Conservation (phyloP, 345 rosid genomes). For the Arabidopsis arenosa region DNA sequence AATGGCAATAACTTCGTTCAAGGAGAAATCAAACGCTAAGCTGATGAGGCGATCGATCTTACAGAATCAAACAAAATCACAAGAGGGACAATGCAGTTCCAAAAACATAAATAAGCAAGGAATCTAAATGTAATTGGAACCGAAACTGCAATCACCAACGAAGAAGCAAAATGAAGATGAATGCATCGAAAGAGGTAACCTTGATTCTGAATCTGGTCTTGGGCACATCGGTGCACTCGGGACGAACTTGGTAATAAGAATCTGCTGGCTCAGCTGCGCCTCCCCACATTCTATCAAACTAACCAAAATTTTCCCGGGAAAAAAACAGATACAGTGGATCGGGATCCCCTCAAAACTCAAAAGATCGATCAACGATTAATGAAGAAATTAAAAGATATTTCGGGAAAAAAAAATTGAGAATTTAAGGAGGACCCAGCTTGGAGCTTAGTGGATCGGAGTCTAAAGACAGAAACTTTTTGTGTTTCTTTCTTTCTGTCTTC, state of each 20-base stretch:
- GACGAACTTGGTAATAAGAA: slow-evolving; percentile 85
- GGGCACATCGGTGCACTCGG: slow-evolving; percentile 90
- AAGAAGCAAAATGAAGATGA: not conserved
- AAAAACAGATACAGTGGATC: slow-evolving; percentile 10
- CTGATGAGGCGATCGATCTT: not conserved
- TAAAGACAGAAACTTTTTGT: slow-evolving; percentile 22
- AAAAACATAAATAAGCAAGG: not conserved
- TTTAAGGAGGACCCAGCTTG: slow-evolving; percentile 39
- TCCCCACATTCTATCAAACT: slow-evolving; percentile 65
- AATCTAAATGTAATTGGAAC: slow-evolving; percentile 4
- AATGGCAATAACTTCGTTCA: not conserved
- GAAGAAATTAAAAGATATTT: not conserved
- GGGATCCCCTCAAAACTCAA: slow-evolving; percentile 34
- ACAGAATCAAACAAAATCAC: not conserved
- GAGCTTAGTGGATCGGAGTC: slow-evolving; percentile 26
- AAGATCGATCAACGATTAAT: slow-evolving; percentile 35
- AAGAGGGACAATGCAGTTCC: slow-evolving; percentile 1
- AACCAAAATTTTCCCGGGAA: slow-evolving; percentile 17
- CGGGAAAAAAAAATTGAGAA: not conserved
- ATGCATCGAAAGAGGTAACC: slow-evolving; percentile 53
- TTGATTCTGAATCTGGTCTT: slow-evolving; percentile 85
- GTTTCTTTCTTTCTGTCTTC: not conserved
- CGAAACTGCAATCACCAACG: slow-evolving; percentile 1
- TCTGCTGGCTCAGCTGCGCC: slow-evolving; percentile 66
- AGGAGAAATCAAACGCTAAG: not conserved